A percentile compares a stretch with the other conserved stretches of the same genome.
Evolutionary conservation across 768 basidiomycete genomes (phyloP).

Genomic region (Lactifluus echinatus): DNA sequence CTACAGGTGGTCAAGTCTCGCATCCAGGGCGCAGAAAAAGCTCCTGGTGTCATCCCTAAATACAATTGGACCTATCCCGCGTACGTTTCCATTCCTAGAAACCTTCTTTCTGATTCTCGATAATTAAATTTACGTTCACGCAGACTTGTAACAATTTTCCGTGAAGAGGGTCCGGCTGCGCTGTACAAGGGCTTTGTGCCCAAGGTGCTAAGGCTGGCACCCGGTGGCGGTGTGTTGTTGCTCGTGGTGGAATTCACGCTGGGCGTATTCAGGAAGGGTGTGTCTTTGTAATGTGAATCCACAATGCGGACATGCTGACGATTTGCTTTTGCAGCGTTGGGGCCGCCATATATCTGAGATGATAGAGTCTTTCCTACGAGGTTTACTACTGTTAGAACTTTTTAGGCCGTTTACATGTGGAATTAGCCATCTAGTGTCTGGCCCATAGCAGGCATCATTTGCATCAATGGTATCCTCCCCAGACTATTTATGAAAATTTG

Average conservation of each 20-base stretch:
- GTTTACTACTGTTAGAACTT: not conserved
- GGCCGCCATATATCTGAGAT: slow-evolving; percentile 13
- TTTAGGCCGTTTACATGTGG: not conserved
- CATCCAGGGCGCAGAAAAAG: slow-evolving; percentile 66
- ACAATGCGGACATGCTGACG: not conserved
- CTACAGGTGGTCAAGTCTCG: slow-evolving; percentile 88
- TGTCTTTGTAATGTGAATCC: not conserved
- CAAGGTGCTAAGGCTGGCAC: slow-evolving; percentile 90
- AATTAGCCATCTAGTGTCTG: not conserved
- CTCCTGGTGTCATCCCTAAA: slow-evolving; percentile 54
- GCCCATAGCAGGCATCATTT: not conserved
- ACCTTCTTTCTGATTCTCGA: not conserved
- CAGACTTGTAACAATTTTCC: slow-evolving; percentile 63
- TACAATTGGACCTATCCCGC: slow-evolving; percentile 97
- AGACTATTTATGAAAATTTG: not conserved
- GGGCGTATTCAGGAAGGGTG: slow-evolving; percentile 66
- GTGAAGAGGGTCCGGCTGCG: slow-evolving; percentile 79
- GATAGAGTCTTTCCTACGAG: not conserved
- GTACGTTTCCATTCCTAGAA: slow-evolving; percentile 22
- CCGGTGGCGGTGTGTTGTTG: slow-evolving; percentile 89
- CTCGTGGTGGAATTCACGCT: slow-evolving; percentile 89
- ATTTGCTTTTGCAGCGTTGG: not conserved
- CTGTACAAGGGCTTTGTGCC: slow-evolving; percentile 95
- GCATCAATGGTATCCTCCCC: not conserved
- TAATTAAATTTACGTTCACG: not conserved